phyloP scores from a whole-genome alignment of 108 stramenopile species.

The Pseudonitzschia multistriata region DNA sequence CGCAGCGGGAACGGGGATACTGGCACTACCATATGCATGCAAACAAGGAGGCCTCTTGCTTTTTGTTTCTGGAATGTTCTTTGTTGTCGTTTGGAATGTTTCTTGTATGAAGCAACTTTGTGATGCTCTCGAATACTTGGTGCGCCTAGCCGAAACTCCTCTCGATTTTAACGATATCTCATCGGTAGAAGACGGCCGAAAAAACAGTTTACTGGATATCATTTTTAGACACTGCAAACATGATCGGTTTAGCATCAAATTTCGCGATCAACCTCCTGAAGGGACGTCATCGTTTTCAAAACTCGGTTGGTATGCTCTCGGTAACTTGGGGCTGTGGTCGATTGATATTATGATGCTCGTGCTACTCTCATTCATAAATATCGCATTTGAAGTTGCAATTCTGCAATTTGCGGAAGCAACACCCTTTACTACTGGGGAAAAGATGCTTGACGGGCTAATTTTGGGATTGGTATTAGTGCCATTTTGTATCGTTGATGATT shows the following conservation, averaged over 20 bases:
- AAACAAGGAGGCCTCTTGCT: slow-evolving; percentile 71
- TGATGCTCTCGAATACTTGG: slow-evolving; percentile 33
- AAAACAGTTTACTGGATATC: neutral
- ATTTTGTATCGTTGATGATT: slow-evolving; percentile 66
- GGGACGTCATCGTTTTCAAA: slow-evolving; percentile 55
- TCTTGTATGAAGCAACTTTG: slow-evolving; percentile 56
- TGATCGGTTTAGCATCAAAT: slow-evolving; percentile 1
- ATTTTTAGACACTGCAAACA: neutral
- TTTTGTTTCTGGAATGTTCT: slow-evolving; percentile 47
- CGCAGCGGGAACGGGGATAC: slow-evolving; percentile 61
- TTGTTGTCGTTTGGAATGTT: slow-evolving; percentile 71
- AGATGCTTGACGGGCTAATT: slow-evolving; percentile 38
- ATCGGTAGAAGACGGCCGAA: neutral
- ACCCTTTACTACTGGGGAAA: slow-evolving; percentile 40
- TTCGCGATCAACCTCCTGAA: slow-evolving; percentile 37
- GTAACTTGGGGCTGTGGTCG: slow-evolving; percentile 46
- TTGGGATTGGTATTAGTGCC: slow-evolving; percentile 45
- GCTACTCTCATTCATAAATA: slow-evolving; percentile 55
- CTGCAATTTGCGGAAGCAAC: slow-evolving; percentile 56
- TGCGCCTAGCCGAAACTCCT: neutral
- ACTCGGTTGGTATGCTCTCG: slow-evolving; percentile 72
- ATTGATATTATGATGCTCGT: slow-evolving; percentile 62
- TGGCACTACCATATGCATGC: slow-evolving; percentile 74
- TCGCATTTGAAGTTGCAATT: slow-evolving; percentile 69
- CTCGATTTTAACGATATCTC: neutral